These are phyloP conservation scores for Alternaria consortialis DNA, from an alignment of 2,329 filamentous ascomycete genomes.

Conservation along the genomic window DNA sequence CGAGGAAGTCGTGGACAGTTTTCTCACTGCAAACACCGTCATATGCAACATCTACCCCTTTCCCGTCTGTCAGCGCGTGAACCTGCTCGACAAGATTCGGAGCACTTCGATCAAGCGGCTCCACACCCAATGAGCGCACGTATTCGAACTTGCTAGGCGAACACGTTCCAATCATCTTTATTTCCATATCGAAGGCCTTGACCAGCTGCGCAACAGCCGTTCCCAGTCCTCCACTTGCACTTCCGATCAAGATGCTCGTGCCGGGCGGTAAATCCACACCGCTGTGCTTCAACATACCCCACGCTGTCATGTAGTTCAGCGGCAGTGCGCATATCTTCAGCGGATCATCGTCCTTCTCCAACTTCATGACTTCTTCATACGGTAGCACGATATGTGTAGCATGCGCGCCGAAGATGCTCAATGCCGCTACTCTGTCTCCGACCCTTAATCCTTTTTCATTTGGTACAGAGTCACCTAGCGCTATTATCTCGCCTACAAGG, in stretches of 20 bases:
- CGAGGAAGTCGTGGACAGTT: constrained; percentile 10
- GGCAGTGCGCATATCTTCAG: constrained; percentile 16
- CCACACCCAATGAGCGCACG: constrained; percentile 17
- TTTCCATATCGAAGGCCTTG: constrained; percentile 14
- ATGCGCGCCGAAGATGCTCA: constrained; percentile 10
- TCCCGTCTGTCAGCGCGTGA: constrained; percentile 11
- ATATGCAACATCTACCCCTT: constrained; percentile 22
- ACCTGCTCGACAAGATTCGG: constrained; percentile 15
- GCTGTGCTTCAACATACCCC: constrained; percentile 21
- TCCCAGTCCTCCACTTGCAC: constrained; percentile 18
- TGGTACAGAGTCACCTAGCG: constrained; percentile 5
- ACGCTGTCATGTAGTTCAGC: constrained; percentile 21
- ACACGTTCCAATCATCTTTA: constrained; percentile 18
- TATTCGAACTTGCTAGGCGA: constrained; percentile 19
- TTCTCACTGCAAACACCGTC: constrained; percentile 16
- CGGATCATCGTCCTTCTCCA: constrained; percentile 8
- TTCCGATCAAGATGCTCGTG: constrained; percentile 18
- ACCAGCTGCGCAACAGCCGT: constrained; percentile 19
- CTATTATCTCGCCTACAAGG: constrained; percentile 17
- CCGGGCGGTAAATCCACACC: constrained; percentile 15
- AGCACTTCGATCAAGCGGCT: constrained; percentile 18
- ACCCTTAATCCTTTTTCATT: constrained; percentile 2
- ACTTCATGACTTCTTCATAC: constrained; percentile 6
- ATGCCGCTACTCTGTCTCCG: constrained; percentile 13
- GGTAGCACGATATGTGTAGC: constrained; percentile 20